phyloP scores from a whole-genome alignment of 495 filamentous ascomycete species.

The Beverwykella pulmonaria region DNA sequence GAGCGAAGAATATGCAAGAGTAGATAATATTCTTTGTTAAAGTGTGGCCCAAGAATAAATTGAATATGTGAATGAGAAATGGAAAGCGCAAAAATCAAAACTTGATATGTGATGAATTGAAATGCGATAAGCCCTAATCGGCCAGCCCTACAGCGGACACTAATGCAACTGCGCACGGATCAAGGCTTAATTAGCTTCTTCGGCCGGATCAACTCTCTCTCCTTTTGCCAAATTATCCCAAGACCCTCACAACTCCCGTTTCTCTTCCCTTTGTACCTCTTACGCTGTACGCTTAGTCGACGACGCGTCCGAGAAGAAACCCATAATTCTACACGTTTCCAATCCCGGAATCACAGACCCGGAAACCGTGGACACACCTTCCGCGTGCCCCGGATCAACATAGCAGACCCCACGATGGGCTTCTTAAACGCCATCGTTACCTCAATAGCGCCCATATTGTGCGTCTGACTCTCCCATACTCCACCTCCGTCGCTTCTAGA shows the following conservation, averaged over 20 bases:
- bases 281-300: not conserved
- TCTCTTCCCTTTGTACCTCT: not conserved
- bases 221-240: conserved; percentile 4
- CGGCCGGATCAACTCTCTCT: not conserved
- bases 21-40: too few relatives aligned
- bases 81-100: not conserved
- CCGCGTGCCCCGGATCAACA: conserved; percentile 6
- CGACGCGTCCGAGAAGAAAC: too few relatives aligned
- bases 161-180: conserved; percentile 11
- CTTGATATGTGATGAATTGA: not conserved
- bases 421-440: conserved; percentile 41
- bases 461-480: conserved; percentile 12
- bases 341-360: not conserved
- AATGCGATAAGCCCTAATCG: conserved; percentile 25
- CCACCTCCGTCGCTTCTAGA: not conserved
- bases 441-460: conserved; percentile 48
- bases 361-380: not conserved
- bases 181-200: not conserved
- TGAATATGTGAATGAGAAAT: too few relatives aligned
- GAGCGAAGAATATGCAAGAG: too few relatives aligned
- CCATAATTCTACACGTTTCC: not conserved
- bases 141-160: conserved; percentile 30
- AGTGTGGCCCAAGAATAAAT: too few relatives aligned
- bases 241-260: not conserved
- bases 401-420: conserved; percentile 28